Evolutionary conservation across 139 green algal species (phyloP).

Genomic region (Coccomyxa sp.): DNA sequence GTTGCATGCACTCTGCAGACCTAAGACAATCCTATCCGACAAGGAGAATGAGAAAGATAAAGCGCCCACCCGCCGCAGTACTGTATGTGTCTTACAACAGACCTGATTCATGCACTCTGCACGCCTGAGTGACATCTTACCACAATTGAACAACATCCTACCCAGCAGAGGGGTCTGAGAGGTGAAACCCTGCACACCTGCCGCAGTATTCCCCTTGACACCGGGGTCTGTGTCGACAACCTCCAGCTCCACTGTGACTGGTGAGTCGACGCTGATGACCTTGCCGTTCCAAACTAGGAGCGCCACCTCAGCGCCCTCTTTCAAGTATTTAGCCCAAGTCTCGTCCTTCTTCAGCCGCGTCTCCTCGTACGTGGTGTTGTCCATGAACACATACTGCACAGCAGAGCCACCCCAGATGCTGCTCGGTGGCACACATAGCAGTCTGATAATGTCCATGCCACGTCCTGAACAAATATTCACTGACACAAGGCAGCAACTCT

Average conservation of each 20-base stretch:
- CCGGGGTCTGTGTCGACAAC: constrained; percentile 78
- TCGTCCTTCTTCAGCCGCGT: constrained; percentile 71
- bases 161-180: no score
- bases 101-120: no score
- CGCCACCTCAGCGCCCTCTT: constrained; percentile 67
- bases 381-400: constrained; percentile 91
- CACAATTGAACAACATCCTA: no score
- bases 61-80: no score
- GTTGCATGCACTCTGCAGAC: no score
- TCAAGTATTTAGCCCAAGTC: constrained; percentile 87
- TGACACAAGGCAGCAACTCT: no score
- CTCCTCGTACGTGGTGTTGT: constrained; percentile 94
- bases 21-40: no score
- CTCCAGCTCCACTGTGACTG: constrained; percentile 75
- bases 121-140: no score
- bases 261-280: constrained; percentile 86
- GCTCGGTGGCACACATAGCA: neutral
- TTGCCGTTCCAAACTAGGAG: constrained; percentile 89
- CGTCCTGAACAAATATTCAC: neutral
- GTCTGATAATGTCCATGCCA: neutral
- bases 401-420: neutral
- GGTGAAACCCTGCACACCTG: constrained; percentile 16
- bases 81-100: no score
- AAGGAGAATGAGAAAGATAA: no score
- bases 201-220: constrained; percentile 87